Evolutionary conservation across 306 rosid genomes (phyloP).

Genomic region (Lupinus albus): DNA sequence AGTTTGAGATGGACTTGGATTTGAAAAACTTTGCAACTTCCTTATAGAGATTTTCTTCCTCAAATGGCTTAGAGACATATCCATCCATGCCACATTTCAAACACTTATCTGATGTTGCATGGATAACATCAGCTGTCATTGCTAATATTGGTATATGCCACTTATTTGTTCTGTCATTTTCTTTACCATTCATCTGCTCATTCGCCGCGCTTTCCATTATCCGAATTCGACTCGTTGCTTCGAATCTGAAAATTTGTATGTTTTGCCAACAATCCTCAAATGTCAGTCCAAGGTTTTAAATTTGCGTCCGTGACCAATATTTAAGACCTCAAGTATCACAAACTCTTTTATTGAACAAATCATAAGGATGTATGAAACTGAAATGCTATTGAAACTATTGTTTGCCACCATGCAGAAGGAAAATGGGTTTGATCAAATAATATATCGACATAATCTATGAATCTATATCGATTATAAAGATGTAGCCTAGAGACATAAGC

Average conservation of each 20-base stretch:
- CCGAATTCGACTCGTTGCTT: slow-evolving; percentile 78
- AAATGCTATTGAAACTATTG: not conserved
- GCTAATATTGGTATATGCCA: slow-evolving; percentile 88
- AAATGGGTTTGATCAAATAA: not conserved
- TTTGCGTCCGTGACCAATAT: too few relatives aligned
- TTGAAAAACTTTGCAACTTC: slow-evolving; percentile 77
- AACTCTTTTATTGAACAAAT: not conserved
- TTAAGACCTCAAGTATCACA: too few relatives aligned
- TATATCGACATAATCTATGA: not conserved
- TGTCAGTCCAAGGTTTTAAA: too few relatives aligned
- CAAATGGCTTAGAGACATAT: slow-evolving; percentile 89
- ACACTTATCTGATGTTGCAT: slow-evolving; percentile 86
- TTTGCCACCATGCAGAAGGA: too few relatives aligned
- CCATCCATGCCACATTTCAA: slow-evolving; percentile 95
- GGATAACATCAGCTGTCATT: slow-evolving; percentile 98
- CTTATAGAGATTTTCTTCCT: slow-evolving; percentile 82
- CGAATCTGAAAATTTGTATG: slow-evolving; percentile 61
- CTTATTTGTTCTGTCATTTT: slow-evolving; percentile 38
- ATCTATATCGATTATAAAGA: not conserved
- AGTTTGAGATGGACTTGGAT: slow-evolving; percentile 43
- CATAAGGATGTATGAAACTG: not conserved
- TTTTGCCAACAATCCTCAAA: not conserved
- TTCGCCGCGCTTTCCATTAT: slow-evolving; percentile 71
- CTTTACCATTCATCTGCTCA: slow-evolving; percentile 55
- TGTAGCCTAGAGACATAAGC: not conserved